phyloP scores from a whole-genome alignment of 75 land plant species.

The Pinus tabuliformis region DNA sequence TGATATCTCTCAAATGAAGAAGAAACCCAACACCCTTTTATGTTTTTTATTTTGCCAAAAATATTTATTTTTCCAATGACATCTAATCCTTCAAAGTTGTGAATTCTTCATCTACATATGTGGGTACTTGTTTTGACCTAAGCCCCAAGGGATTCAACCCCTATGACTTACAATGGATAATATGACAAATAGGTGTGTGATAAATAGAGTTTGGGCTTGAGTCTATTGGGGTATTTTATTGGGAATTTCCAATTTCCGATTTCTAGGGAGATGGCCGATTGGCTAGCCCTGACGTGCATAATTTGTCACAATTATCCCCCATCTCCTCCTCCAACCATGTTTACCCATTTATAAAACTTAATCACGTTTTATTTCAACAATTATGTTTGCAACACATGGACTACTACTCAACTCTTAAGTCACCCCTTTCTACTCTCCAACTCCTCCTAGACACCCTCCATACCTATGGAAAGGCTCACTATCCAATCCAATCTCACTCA shows the following conservation, averaged over 20 bases:
- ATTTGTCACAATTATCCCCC: slow-evolving; percentile 68
- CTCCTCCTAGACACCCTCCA: not conserved
- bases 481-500: too few species aligned
- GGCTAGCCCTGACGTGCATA: slow-evolving; percentile 72
- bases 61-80: too few species aligned
- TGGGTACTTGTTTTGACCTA: slow-evolving; percentile 81
- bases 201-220: slow-evolving; percentile 71
- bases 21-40: too few species aligned
- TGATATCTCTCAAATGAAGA: too few species aligned
- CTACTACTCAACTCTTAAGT: slow-evolving; percentile 31
- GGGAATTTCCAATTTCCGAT: slow-evolving; percentile 7
- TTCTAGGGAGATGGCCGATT: slow-evolving; percentile 57
- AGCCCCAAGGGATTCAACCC: slow-evolving; percentile 87
- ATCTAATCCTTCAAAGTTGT: too few species aligned
- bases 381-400: slow-evolving; percentile 39
- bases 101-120: too few species aligned
- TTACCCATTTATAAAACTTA: slow-evolving; percentile 54
- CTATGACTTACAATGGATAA: slow-evolving; percentile 42
- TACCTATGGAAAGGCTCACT: too few species aligned
- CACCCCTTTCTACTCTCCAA: slow-evolving; percentile 50
- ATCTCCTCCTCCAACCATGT: slow-evolving; percentile 36
- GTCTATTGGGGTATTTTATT: slow-evolving; percentile 65
- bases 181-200: slow-evolving; percentile 63
- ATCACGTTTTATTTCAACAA: slow-evolving; percentile 37
- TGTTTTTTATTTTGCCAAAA: too few species aligned